Evolutionary conservation across 208 protist genomes (phyloP).

Genomic region (Ichthyophonus hoferi): DNA sequence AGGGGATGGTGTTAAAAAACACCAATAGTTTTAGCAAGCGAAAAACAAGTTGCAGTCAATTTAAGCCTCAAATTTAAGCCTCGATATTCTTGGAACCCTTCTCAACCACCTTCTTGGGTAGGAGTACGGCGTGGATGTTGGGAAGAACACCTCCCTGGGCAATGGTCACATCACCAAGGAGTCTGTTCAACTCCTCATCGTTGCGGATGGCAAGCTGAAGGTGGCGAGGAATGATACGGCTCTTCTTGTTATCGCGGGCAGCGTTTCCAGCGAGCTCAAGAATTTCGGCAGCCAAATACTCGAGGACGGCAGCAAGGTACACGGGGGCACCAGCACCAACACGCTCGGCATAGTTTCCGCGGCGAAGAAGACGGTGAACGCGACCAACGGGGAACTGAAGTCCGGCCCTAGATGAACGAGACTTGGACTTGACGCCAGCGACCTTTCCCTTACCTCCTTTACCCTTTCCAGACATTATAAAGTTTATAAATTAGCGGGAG

Average conservation of each 20-base stretch:
- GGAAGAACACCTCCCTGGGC: conserved; percentile 83
- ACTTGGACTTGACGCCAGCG: conserved; percentile 57
- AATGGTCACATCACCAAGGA: conserved; percentile 81
- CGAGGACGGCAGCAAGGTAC: conserved; percentile 95
- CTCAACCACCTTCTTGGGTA: conserved; percentile 67
- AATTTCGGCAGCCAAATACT: conserved; percentile 92
- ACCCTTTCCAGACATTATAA: conserved; percentile 34
- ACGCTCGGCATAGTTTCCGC: conserved; percentile 89
- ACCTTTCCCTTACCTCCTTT: conserved; percentile 34
- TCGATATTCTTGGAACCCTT: neutral
- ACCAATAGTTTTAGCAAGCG: too few relatives aligned
- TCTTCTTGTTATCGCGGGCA: conserved; percentile 79
- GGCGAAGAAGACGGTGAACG: conserved; percentile 85
- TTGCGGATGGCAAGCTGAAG: conserved; percentile 83
- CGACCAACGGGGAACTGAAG: conserved; percentile 97
- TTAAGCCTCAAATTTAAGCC: too few relatives aligned
- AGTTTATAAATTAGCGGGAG: too few relatives aligned
- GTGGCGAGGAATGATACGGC: conserved; percentile 83
- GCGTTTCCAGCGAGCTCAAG: conserved; percentile 87
- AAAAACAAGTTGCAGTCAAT: too few relatives aligned
- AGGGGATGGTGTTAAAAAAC: neutral
- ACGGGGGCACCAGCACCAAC: conserved; percentile 93
- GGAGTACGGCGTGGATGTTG: conserved; percentile 79
- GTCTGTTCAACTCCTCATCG: conserved; percentile 86
- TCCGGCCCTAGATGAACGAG: conserved; percentile 85